These are phyloP conservation scores for Neoconidiobolus thromboides DNA, from an alignment of 371 early-diverging fungal species.

Conservation along the genomic window DNA sequence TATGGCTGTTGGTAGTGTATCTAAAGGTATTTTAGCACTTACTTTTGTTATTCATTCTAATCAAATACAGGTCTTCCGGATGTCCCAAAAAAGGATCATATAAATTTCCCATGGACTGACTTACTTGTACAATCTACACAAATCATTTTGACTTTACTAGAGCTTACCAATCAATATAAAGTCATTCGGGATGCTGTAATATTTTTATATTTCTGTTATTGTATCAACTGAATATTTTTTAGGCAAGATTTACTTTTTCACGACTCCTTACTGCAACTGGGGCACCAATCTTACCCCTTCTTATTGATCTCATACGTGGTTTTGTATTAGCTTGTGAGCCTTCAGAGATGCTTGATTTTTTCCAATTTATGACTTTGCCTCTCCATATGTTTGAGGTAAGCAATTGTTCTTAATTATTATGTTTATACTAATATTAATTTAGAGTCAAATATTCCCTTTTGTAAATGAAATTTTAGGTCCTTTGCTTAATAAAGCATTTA, in stretches of 20 bases:
- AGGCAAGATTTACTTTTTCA: constrained; percentile 66
- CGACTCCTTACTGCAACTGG: constrained; percentile 76
- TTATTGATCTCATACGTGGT: constrained; percentile 60
- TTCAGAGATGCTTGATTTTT: constrained; percentile 65
- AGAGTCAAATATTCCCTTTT: constrained; percentile 28
- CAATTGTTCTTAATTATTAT: background rate
- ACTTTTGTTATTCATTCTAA: background rate
- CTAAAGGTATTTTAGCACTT: constrained; percentile 33
- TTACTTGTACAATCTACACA: constrained; percentile 69
- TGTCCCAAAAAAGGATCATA: constrained; percentile 18
- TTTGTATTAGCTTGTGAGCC: constrained; percentile 54
- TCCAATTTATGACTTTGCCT: constrained; percentile 66
- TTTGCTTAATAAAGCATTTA: constrained; percentile 61
- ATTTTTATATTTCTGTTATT: background rate
- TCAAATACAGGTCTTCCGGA: constrained; percentile 53
- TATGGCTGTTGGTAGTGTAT: constrained; percentile 70
- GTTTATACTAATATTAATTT: constrained; percentile 1
- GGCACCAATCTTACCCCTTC: constrained; percentile 53
- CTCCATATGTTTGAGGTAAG: constrained; percentile 74
- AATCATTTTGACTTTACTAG: constrained; percentile 53
- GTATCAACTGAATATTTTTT: background rate
- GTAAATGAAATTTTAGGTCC: constrained; percentile 62
- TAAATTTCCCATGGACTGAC: constrained; percentile 30
- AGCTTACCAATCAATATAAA: constrained; percentile 37
- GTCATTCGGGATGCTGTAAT: constrained; percentile 61